Evolutionary conservation across 768 basidiomycete species (phyloP).

Genomic region (Tylopilus subfusipes): DNA sequence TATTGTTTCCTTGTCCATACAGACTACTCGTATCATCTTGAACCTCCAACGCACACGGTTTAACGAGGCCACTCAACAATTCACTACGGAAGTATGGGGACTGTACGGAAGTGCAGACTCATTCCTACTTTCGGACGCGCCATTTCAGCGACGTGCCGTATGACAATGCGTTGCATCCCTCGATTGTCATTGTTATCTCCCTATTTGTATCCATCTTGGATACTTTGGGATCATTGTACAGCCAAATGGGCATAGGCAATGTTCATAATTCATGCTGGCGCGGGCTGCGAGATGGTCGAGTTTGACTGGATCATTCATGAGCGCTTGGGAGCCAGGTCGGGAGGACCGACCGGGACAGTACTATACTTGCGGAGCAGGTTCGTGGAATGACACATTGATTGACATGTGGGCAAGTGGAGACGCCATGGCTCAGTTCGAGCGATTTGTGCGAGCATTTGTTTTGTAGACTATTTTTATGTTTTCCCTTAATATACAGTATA

Average conservation of each 20-base stretch:
- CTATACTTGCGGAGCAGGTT: neutral
- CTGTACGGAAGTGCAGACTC: slow-evolving; percentile 15
- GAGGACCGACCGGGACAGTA: neutral
- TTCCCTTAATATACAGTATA: neutral
- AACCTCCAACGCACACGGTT: slow-evolving; percentile 10
- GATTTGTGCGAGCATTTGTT: neutral
- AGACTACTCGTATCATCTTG: slow-evolving; percentile 19
- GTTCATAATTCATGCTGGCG: neutral
- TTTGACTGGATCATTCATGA: neutral
- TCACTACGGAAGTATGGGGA: slow-evolving; percentile 19
- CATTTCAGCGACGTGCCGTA: neutral
- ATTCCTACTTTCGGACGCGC: slow-evolving; percentile 5
- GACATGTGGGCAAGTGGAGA: neutral
- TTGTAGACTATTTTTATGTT: neutral
- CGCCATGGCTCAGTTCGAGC: neutral
- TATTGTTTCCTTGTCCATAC: neutral
- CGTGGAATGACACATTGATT: neutral
- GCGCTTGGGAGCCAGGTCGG: neutral
- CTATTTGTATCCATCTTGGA: neutral
- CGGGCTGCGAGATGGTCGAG: neutral
- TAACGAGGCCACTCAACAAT: neutral
- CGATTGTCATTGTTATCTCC: neutral
- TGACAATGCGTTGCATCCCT: neutral
- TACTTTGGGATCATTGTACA: neutral
- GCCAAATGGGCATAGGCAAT: neutral